A percentile compares a stretch with the other conserved stretches of the same genome.
Evolutionary conservation across 176 grass and related monocot genomes (phyloP).

Genomic region (Musa troglodytarum): DNA sequence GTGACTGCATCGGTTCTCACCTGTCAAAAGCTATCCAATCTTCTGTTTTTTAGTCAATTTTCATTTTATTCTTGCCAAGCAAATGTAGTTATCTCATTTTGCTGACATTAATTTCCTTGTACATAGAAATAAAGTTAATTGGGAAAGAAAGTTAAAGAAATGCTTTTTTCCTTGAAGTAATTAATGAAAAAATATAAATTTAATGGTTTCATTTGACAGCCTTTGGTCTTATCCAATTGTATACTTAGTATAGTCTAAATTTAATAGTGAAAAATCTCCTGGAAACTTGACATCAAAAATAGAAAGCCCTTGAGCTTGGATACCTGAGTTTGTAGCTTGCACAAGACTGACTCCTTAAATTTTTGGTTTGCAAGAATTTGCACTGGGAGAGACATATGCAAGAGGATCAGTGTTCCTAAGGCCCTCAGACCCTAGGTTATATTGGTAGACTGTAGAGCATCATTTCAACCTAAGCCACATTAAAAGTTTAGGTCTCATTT

Average conservation of each 20-base stretch:
- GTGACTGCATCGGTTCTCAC: background rate
- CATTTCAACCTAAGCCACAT: too few relatives aligned
- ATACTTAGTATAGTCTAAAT: background rate
- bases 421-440: too few relatives aligned
- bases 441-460: too few relatives aligned
- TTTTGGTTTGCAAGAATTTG: too few relatives aligned
- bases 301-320: background rate
- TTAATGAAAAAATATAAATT: background rate
- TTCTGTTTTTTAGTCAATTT: background rate
- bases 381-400: too few relatives aligned
- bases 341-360: background rate
- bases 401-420: background rate
- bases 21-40: background rate
- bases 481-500: too few relatives aligned
- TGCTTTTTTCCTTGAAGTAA: background rate
- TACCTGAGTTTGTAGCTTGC: background rate
- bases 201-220: background rate
- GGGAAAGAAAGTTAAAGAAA: background rate
- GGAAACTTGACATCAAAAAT: background rate
- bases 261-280: background rate
- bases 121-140: background rate
- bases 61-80: background rate
- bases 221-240: background rate
- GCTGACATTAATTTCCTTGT: background rate
- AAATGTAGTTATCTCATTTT: background rate